Percentiles rank a stretch among this genome's conserved stretches.
These are phyloP conservation scores for Mycocentrospora acerina DNA, from an alignment of 2,329 filamentous ascomycete species.

Conservation along the genomic window DNA sequence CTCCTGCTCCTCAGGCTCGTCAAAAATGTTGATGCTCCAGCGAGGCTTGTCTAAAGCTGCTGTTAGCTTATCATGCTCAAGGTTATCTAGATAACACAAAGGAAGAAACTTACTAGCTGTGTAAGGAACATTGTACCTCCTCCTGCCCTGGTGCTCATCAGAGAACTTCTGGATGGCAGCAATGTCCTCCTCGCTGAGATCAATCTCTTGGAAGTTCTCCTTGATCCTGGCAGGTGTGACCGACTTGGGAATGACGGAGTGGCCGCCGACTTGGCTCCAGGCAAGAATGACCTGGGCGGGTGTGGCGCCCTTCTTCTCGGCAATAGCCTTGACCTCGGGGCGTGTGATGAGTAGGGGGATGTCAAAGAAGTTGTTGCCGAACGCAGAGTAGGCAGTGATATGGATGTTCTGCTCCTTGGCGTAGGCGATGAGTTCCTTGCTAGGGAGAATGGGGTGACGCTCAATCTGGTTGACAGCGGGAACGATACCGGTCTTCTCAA, in stretches of 20 bases:
- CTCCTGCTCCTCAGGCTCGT: slow-evolving; percentile 35
- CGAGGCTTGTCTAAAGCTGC: slow-evolving; percentile 35
- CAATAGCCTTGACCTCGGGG: slow-evolving; percentile 67
- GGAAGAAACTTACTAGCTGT: slow-evolving; percentile 37
- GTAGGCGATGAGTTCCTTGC: slow-evolving; percentile 31
- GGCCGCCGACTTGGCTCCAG: slow-evolving; percentile 74
- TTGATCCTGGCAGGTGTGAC: slow-evolving; percentile 28
- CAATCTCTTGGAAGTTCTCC: slow-evolving; percentile 34
- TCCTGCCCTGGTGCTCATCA: slow-evolving; percentile 43
- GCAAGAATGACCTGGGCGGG: slow-evolving; percentile 79
- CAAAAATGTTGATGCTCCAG: slow-evolving; percentile 31
- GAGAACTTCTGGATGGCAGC: slow-evolving; percentile 50
- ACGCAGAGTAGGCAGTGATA: slow-evolving; percentile 48
- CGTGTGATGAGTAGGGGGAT: slow-evolving; percentile 66
- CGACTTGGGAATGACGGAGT: slow-evolving; percentile 34
- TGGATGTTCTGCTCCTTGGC: slow-evolving; percentile 35
- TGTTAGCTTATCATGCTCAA: background rate
- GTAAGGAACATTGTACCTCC: slow-evolving; percentile 34
- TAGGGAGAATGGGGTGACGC: slow-evolving; percentile 32
- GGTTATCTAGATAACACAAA: background rate
- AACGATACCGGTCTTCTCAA: slow-evolving; percentile 48
- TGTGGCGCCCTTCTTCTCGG: slow-evolving; percentile 63
- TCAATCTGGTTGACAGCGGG: slow-evolving; percentile 36
- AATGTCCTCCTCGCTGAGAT: slow-evolving; percentile 24
- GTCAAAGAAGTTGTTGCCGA: slow-evolving; percentile 43